Base-by-base conservation (phyloP, 768 basidiomycete genomes). In the Melanogaster broomeanus region DNA sequence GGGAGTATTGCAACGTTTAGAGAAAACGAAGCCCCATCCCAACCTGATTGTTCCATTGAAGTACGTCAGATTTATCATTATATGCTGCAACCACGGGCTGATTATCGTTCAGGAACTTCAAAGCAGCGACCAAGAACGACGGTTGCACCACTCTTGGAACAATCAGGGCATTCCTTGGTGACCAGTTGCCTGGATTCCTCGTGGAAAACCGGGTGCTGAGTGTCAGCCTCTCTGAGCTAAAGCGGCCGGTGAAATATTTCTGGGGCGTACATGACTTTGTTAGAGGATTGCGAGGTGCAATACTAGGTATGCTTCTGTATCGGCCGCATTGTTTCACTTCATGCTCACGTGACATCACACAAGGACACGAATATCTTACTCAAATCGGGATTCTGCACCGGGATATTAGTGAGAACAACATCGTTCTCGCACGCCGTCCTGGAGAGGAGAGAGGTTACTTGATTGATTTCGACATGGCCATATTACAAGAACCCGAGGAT, bases 331-430 rank as follows among this genome's bases (percentile, higher is more conserved):
- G 1, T n/a, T 9, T 30, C 25, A 21, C 10, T 40, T 16, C 19
- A 24, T 34, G 21, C 11, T 41, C 11, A 33, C 16, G 10, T 11
- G n/a, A n/a, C n/a, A n/a, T n/a, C 9, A 35, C 30, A 0, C 0
- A 22, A 62, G 62, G 62, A 0, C 62, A 61, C n/a, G 31, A 61
- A 25, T 58, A 35, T 39, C 53, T 64, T 1, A 55, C 49, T 2
- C 28, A 15, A 0, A 48, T 52, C 9, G 63, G 61, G 0, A 60
- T 74, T 39, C 44, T 71, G 3, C 70, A 72, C 35, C 57, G 68
- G 4, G 67, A 73, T 41, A 53, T 72, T 43, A 73, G 68, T 51
- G 62, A 63, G 25, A 69, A 70, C 12, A 72, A 71, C 41, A 58
- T 74, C 8, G 61, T 73, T n/a, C 65, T 73, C 2, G 55, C 56